Conservation (phyloP, 768 basidiomycete genomes). For the Lyophyllum shimeji region DNA sequence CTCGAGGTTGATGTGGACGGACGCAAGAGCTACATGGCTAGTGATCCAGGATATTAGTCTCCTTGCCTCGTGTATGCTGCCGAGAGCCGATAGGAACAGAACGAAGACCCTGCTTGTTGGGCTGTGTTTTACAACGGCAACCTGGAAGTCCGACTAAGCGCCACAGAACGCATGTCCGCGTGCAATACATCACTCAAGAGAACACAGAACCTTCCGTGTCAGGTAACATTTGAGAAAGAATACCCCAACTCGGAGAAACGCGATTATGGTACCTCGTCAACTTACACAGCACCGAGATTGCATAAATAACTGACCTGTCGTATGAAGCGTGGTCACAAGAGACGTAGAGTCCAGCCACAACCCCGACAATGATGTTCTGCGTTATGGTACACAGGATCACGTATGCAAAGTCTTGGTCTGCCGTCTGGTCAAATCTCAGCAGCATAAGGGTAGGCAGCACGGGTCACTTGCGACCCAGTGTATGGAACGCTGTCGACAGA, state of each 20-base stretch:
- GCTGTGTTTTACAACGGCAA: not conserved
- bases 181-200: not conserved
- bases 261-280: not conserved
- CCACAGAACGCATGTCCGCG: not conserved
- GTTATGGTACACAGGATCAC: not conserved
- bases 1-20: not conserved
- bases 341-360: not conserved
- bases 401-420: not conserved
- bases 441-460: conserved; percentile 28
- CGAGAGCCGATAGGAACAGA: not conserved
- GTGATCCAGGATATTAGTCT: not conserved
- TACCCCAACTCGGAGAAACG: not conserved
- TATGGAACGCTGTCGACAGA: conserved; percentile 31
- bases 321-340: not conserved
- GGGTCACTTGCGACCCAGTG: conserved; percentile 17
- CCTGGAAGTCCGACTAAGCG: not conserved
- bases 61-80: not conserved
- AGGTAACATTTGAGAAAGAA: not conserved
- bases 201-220: not conserved
- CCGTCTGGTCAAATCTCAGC: conserved; percentile 27
- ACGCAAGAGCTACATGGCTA: not conserved
- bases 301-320: not conserved
- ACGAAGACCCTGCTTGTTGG: not conserved
- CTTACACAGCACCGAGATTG: not conserved
- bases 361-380: not conserved